A percentile compares a stretch with the other conserved stretches of the same genome.
Evolutionary conservation across 1,284 basidiomycete species (phyloP).

Genomic region (Apiotrichum siamense): DNA sequence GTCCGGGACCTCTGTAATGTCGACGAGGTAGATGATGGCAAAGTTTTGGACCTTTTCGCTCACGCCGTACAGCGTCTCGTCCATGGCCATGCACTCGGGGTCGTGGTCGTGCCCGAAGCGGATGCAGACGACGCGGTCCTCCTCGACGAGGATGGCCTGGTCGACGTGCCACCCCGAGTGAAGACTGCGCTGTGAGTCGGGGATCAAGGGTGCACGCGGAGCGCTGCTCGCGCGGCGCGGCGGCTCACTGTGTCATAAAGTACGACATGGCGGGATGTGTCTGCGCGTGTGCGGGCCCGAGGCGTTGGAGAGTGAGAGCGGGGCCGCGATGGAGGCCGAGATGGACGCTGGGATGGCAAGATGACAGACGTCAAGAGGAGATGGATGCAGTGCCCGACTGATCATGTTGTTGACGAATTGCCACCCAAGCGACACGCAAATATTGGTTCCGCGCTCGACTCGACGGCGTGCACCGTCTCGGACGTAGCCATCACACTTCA

Average conservation of each 20-base stretch:
- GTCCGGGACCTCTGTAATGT: conserved; percentile 96
- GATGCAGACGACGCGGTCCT: conserved; percentile 90
- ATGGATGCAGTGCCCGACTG: neutral
- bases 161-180: conserved; percentile 97
- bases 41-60: conserved; percentile 98
- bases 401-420: neutral
- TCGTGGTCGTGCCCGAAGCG: conserved; percentile 97
- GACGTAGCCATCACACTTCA: too few species aligned
- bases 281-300: neutral
- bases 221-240: neutral
- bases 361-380: neutral
- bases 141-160: conserved; percentile 92
- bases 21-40: conserved; percentile 90
- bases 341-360: neutral
- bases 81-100: conserved; percentile 96
- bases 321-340: too few species aligned
- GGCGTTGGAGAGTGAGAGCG: neutral
- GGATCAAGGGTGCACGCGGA: neutral
- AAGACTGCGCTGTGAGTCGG: conserved; percentile 50
- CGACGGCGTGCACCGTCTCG: too few species aligned
- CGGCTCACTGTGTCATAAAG: conserved; percentile 49
- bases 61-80: conserved; percentile 89
- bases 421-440: neutral
- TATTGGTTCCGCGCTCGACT: neutral
- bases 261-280: conserved; percentile 42